Evolutionary conservation across 768 basidiomycete species (phyloP).

Genomic region (Boletus edulis): DNA sequence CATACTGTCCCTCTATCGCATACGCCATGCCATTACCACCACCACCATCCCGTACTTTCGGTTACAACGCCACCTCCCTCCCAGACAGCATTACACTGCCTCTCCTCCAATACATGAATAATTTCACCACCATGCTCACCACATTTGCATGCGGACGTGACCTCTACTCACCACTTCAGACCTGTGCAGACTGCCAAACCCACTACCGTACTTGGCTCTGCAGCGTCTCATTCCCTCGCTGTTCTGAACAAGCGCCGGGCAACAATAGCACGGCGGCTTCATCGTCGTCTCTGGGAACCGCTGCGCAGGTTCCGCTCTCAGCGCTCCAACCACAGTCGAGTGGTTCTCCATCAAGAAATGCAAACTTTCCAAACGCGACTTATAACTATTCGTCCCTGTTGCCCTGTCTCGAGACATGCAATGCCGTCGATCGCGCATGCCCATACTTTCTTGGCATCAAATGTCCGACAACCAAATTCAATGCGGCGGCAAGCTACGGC

Average conservation of each 20-base stretch:
- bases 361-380: constrained; percentile 43
- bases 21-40: constrained; percentile 68
- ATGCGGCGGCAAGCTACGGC: constrained; percentile 68
- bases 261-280: constrained; percentile 3
- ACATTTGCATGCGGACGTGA: constrained; percentile 81
- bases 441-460: constrained; percentile 68
- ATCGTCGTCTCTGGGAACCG: constrained; percentile 20
- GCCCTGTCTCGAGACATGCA: constrained; percentile 80
- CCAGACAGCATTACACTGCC: constrained; percentile 47
- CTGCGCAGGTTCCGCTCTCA: constrained; percentile 40
- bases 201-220: constrained; percentile 82
- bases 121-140: constrained; percentile 71
- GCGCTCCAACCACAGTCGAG: constrained; percentile 49
- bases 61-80: constrained; percentile 52
- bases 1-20: constrained; percentile 69
- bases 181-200: constrained; percentile 70
- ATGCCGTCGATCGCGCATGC: constrained; percentile 70
- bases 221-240: constrained; percentile 68
- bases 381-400: constrained; percentile 58
- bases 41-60: constrained; percentile 39
- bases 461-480: constrained; percentile 62
- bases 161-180: constrained; percentile 72
- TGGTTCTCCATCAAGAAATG: constrained; percentile 41
- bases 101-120: constrained; percentile 58
- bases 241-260: constrained; percentile 50